Conservation (phyloP, 306 rosid genomes). For the Begonia loranthoides region DNA sequence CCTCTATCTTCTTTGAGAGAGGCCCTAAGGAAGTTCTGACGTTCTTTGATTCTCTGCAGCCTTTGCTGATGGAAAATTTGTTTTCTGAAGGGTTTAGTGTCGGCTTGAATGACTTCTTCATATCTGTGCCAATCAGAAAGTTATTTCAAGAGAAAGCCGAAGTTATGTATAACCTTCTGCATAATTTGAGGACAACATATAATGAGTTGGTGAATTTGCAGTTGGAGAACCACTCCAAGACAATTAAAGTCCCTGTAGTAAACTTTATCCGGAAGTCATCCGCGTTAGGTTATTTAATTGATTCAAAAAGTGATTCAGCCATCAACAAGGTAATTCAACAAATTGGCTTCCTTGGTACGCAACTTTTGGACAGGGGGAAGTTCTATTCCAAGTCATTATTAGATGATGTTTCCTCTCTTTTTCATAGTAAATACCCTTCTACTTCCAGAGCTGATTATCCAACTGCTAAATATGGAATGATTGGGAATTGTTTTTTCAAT, state of each 20-base stretch:
- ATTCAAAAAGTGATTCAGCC: slow-evolving; percentile 69
- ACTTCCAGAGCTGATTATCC: slow-evolving; percentile 41
- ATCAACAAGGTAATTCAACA: slow-evolving; percentile 67
- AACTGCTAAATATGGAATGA: slow-evolving; percentile 68
- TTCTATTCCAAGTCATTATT: slow-evolving; percentile 70
- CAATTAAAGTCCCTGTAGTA: slow-evolving; percentile 31
- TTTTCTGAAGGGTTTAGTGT: slow-evolving; percentile 82
- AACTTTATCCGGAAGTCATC: slow-evolving; percentile 49
- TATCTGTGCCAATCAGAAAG: slow-evolving; percentile 28
- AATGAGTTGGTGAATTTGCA: slow-evolving; percentile 64
- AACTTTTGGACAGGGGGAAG: slow-evolving; percentile 63
- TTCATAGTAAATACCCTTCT: slow-evolving; percentile 36
- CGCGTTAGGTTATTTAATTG: slow-evolving; percentile 54
- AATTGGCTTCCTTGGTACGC: slow-evolving; percentile 78
- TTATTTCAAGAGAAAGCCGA: slow-evolving; percentile 31
- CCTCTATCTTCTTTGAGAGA: slow-evolving; percentile 65
- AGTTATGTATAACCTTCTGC: slow-evolving; percentile 37
- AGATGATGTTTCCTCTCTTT: slow-evolving; percentile 63
- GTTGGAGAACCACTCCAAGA: slow-evolving; percentile 46
- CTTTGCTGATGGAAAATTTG: slow-evolving; percentile 78
- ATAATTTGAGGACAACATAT: slow-evolving; percentile 46
- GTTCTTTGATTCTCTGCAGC: slow-evolving; percentile 63
- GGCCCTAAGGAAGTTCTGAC: slow-evolving; percentile 67
- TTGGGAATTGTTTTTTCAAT: slow-evolving; percentile 57
- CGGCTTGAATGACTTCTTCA: slow-evolving; percentile 58